Evolutionary conservation across 257 asterid genomes (phyloP).

Genomic region (Solanum bulbocastanum): DNA sequence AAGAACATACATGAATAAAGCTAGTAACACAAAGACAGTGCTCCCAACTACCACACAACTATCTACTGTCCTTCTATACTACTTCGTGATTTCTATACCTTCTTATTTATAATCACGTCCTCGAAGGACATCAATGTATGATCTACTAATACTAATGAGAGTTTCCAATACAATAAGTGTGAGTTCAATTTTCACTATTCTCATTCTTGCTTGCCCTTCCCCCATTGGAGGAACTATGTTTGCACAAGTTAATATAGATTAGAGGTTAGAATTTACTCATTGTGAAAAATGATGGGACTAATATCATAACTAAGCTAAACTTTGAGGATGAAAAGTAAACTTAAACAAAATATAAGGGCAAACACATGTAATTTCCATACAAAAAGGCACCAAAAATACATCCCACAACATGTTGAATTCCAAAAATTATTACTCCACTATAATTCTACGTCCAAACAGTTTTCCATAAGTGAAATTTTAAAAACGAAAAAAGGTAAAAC

Average conservation of each 20-base stretch:
- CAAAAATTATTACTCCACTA: neutral
- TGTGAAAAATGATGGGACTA: neutral
- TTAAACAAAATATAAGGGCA: neutral
- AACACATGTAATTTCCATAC: neutral
- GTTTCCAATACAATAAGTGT: neutral
- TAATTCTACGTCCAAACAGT: no score
- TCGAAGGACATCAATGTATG: neutral
- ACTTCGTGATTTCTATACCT: neutral
- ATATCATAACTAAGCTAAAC: neutral
- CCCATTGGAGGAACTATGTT: neutral
- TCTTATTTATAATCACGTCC: neutral
- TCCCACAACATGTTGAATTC: neutral
- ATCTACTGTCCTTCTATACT: neutral
- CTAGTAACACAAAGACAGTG: neutral
- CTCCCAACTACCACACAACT: neutral
- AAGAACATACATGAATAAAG: neutral
- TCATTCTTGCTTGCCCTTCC: neutral
- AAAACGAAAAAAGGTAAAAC: no score
- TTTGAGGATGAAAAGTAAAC: neutral
- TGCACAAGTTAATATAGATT: neutral
- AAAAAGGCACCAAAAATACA: neutral
- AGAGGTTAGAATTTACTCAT: neutral
- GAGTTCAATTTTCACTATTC: neutral
- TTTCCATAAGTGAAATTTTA: no score
- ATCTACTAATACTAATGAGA: neutral